phyloP scores from a whole-genome alignment of 2,329 filamentous ascomycete species.

The Alternaria alternata region DNA sequence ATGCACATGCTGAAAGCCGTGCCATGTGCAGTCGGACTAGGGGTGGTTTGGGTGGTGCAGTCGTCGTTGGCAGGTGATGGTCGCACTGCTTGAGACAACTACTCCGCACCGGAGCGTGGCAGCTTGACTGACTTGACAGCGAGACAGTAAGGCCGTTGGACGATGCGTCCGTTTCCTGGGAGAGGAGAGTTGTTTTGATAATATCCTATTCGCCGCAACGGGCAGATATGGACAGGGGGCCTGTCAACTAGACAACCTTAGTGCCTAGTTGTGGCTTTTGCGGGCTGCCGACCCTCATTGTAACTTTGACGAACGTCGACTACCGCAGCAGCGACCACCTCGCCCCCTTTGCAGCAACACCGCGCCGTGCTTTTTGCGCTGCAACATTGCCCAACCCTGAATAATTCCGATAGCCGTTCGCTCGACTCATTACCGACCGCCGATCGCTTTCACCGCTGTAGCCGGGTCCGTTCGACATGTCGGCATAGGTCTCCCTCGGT shows the following conservation, averaged over 20 bases:
- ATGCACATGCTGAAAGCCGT: conserved; percentile 18
- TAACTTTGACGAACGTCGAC: conserved; percentile 20
- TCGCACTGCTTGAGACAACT: conserved; percentile 9
- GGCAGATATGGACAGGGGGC: conserved; percentile 19
- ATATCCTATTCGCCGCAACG: conserved; percentile 16
- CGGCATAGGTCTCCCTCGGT: conserved; percentile 34
- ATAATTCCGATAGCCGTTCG: neutral
- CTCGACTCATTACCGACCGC: conserved; percentile 12
- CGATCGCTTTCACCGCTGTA: conserved; percentile 24
- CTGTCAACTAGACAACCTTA: conserved; percentile 24
- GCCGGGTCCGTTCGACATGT: conserved; percentile 33
- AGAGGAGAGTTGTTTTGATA: conserved; percentile 29
- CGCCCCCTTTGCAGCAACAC: conserved; percentile 9
- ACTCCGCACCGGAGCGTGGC: conserved; percentile 13
- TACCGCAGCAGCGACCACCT: conserved; percentile 9
- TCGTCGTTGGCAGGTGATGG: conserved; percentile 10
- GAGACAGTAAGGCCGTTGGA: conserved; percentile 11
- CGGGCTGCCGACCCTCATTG: conserved; percentile 24
- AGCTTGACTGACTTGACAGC: conserved; percentile 7
- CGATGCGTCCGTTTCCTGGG: conserved; percentile 25
- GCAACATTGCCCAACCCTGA: conserved; percentile 4
- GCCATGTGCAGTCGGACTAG: conserved; percentile 8
- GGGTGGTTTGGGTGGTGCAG: conserved; percentile 1
- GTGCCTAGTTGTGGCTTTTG: conserved; percentile 26
- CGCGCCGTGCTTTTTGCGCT: conserved; percentile 16